These are phyloP conservation scores for Pistacia integerrima DNA, from an alignment of 345 rosid species.

Conservation along the genomic window DNA sequence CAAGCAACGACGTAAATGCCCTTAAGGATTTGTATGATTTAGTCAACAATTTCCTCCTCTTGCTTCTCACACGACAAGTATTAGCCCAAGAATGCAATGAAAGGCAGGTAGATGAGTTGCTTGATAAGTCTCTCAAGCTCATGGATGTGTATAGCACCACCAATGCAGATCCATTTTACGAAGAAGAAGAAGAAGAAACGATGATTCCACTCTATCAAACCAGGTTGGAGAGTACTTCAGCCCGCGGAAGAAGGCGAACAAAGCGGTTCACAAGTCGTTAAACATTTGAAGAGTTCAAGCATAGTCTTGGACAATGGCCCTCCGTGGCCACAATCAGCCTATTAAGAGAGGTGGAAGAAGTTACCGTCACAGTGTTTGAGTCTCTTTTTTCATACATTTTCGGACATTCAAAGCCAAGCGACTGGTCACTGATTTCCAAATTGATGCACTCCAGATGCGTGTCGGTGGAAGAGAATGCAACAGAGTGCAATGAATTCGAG, in stretches of 20 bases:
- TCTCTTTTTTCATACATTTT: conserved; percentile 32
- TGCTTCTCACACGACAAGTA: no score
- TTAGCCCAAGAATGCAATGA: no score
- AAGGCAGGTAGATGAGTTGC: no score
- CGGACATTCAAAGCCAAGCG: conserved; percentile 11
- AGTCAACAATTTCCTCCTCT: no score
- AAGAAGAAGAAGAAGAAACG: conserved; percentile 11
- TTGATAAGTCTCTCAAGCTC: no score
- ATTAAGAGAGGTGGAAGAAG: conserved; percentile 33
- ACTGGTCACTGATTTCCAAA: no score
- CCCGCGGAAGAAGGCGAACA: conserved; percentile 28
- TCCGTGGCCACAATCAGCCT: not conserved
- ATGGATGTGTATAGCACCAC: no score
- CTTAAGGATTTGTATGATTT: no score
- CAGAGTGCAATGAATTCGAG: conserved; percentile 9
- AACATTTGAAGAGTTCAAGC: conserved; percentile 8
- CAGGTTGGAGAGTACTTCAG: conserved; percentile 30
- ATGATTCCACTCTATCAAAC: not conserved
- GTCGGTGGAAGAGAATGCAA: conserved; percentile 1
- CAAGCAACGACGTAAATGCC: no score
- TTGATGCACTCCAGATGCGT: conserved; percentile 22
- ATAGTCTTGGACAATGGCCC: conserved; percentile 1
- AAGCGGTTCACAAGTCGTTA: conserved; percentile 26
- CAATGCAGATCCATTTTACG: conserved; percentile 22
- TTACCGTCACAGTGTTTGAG: conserved; percentile 22